Conservation (phyloP, 2,329 filamentous ascomycete genomes). For the Aspergillus tanneri region DNA sequence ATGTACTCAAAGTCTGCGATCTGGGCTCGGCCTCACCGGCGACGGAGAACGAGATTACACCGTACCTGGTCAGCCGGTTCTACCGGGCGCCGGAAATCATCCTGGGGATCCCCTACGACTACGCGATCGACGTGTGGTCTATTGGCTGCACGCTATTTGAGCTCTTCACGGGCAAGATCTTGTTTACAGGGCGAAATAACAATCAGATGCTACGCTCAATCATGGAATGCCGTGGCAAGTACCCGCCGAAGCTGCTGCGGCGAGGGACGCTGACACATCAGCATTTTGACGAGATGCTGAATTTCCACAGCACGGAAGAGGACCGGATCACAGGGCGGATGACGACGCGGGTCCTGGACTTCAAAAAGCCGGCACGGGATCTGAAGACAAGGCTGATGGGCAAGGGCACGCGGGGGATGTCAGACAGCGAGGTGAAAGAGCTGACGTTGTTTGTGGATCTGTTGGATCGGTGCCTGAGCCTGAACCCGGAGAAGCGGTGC, state of each 20-base stretch:
- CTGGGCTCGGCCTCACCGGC: constrained; percentile 92
- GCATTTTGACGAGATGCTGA: constrained; percentile 82
- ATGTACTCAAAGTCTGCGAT: constrained; percentile 90
- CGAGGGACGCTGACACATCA: constrained; percentile 71
- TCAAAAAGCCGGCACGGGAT: constrained; percentile 72
- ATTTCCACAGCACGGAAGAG: constrained; percentile 80
- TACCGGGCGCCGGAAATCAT: constrained; percentile 98
- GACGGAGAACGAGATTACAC: constrained; percentile 87
- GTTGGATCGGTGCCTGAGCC: constrained; percentile 78
- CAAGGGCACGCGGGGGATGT: constrained; percentile 70
- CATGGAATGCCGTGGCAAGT: constrained; percentile 92
- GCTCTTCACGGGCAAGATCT: constrained; percentile 93
- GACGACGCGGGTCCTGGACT: constrained; percentile 47
- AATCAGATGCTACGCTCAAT: constrained; percentile 98
- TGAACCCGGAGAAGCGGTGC: constrained; percentile 91
- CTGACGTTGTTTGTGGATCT: constrained; percentile 82
- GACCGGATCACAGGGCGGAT: constrained; percentile 86
- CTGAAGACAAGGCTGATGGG: constrained; percentile 74
- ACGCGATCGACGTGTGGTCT: constrained; percentile 95
- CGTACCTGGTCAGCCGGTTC: constrained; percentile 94
- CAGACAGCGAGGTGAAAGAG: constrained; percentile 71
- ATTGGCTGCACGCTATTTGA: constrained; percentile 97
- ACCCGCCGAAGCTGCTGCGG: constrained; percentile 84
- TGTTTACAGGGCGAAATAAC: constrained; percentile 93
- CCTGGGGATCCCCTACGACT: constrained; percentile 92